A percentile compares a stretch with the other conserved stretches of the same genome.
Conservation (phyloP, 1,284 basidiomycete species). For the Agaricales sp. region DNA sequence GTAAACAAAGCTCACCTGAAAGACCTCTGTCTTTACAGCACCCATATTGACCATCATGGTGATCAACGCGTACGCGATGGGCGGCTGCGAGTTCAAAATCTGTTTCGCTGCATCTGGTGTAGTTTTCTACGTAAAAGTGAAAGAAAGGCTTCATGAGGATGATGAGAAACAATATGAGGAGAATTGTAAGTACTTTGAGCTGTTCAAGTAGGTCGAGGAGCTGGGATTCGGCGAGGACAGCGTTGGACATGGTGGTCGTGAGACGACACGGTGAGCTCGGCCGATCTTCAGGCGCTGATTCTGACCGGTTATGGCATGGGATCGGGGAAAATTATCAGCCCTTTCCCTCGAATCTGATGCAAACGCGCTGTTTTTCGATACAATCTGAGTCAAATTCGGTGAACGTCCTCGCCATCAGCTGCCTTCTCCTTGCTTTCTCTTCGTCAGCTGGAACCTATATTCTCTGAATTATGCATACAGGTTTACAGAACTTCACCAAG, state of each 20-base stretch:
- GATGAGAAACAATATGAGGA: constrained; percentile 7
- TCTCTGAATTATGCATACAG: too few relatives aligned
- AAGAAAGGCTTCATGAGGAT: neutral
- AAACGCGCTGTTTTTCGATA: too few relatives aligned
- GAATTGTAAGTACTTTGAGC: constrained; percentile 37
- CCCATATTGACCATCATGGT: constrained; percentile 67
- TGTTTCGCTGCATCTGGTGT: constrained; percentile 55
- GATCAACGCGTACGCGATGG: constrained; percentile 66
- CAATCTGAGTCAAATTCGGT: too few relatives aligned
- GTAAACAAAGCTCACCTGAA: constrained; percentile 37
- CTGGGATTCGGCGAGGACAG: constrained; percentile 21
- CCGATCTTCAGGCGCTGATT: too few relatives aligned
- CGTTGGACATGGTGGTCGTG: neutral
- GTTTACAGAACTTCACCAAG: too few relatives aligned
- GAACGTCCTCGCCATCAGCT: too few relatives aligned
- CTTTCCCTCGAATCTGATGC: too few relatives aligned
- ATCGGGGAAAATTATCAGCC: too few relatives aligned
- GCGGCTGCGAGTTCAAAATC: constrained; percentile 61
- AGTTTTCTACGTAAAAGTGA: constrained; percentile 44
- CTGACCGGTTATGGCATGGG: too few relatives aligned
- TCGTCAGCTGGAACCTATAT: too few relatives aligned
- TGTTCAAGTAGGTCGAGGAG: constrained; percentile 57
- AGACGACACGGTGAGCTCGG: too few relatives aligned
- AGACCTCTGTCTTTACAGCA: constrained; percentile 60
- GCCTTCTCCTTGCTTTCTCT: too few relatives aligned